Evolutionary conservation across 1,139 yeast species (phyloP).

Genomic region (Nakaseomyces delphensis): DNA sequence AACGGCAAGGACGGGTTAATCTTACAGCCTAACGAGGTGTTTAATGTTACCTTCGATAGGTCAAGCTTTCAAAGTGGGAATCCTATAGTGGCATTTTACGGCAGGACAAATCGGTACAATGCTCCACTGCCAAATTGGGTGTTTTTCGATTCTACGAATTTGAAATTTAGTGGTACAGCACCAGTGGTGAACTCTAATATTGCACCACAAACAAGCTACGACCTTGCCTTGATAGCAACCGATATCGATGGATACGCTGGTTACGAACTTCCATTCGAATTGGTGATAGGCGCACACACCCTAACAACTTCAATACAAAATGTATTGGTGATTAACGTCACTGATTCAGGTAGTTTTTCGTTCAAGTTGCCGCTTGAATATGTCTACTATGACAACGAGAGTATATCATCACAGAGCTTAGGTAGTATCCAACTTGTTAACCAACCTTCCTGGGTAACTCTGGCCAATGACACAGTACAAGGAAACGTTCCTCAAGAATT

Average conservation of each 20-base stretch:
- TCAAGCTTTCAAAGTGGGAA: constrained; percentile 41
- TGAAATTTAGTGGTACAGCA: constrained; percentile 79
- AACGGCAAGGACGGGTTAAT: constrained; percentile 71
- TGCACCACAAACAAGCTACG: constrained; percentile 76
- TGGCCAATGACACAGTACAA: constrained; percentile 39
- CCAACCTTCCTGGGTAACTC: constrained; percentile 54
- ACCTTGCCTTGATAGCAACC: constrained; percentile 69
- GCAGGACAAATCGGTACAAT: constrained; percentile 62
- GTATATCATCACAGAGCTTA: constrained; percentile 44
- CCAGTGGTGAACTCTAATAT: constrained; percentile 76
- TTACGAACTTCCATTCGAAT: constrained; percentile 56
- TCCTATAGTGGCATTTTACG: constrained; percentile 62
- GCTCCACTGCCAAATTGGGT: constrained; percentile 92
- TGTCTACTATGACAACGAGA: constrained; percentile 51
- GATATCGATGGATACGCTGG: constrained; percentile 73
- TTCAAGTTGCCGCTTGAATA: constrained; percentile 52
- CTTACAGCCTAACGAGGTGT: constrained; percentile 56
- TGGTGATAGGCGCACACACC: constrained; percentile 82
- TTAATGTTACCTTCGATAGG: constrained; percentile 53
- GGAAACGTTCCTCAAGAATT: constrained; percentile 50
- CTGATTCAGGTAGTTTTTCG: constrained; percentile 46
- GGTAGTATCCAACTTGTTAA: constrained; percentile 37
- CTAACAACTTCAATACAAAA: constrained; percentile 48
- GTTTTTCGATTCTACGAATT: constrained; percentile 48
- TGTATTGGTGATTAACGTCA: constrained; percentile 54